A percentile compares a stretch with the other conserved stretches of the same genome.
phyloP scores from a whole-genome alignment of 306 rosid genomes.

The Alnus rubra region DNA sequence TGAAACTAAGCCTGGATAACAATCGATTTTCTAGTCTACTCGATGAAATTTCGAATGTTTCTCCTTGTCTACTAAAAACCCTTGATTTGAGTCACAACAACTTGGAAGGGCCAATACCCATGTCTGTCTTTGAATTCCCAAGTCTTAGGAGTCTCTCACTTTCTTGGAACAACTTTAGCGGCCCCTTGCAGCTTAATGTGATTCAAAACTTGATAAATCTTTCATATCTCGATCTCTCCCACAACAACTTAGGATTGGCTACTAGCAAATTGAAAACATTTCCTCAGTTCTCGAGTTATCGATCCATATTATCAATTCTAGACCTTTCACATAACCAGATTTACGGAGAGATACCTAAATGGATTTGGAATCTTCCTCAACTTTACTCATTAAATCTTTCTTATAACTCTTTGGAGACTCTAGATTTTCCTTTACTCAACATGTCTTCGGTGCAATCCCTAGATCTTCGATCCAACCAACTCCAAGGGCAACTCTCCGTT shows the following conservation, averaged over 20 bases:
- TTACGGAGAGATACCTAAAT: conserved; percentile 29
- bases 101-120: conserved; percentile 16
- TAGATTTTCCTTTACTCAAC: conserved; percentile 14
- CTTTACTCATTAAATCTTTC: conserved; percentile 45
- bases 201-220: background rate
- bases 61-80: background rate
- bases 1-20: background rate
- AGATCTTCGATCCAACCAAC: conserved; percentile 46
- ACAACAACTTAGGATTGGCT: background rate
- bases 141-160: background rate
- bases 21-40: conserved; percentile 30
- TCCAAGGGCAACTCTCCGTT: conserved; percentile 32
- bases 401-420: conserved; percentile 14
- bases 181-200: background rate
- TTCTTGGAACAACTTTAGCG: background rate
- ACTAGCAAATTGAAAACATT: background rate
- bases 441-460: background rate
- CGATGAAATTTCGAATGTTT: conserved; percentile 1
- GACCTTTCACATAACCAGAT: conserved; percentile 43
- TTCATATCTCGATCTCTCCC: background rate
- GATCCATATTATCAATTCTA: background rate
- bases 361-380: conserved; percentile 39
- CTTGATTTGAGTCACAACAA: conserved; percentile 15
- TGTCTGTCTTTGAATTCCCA: background rate
- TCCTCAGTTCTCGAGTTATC: background rate